These are phyloP conservation scores for Termitomyces sp. DNA, from an alignment of 768 basidiomycete genomes.

Conservation along the genomic window DNA sequence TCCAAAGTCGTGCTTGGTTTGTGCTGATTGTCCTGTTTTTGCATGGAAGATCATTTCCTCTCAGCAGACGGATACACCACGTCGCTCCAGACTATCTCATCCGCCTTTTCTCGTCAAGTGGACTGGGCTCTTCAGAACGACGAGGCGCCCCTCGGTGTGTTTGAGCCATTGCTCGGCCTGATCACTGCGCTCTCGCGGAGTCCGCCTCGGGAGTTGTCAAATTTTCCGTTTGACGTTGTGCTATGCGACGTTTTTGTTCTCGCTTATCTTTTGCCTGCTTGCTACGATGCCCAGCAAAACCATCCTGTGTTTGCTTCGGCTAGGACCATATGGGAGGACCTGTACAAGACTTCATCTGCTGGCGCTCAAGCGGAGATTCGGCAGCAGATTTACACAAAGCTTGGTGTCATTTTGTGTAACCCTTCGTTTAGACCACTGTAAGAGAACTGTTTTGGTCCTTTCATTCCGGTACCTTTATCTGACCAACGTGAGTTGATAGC, in stretches of 20 bases:
- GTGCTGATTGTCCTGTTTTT: background rate
- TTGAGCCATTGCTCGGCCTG: slow-evolving; percentile 26
- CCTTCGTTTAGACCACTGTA: slow-evolving; percentile 29
- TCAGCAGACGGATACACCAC: slow-evolving; percentile 26
- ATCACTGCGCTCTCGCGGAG: slow-evolving; percentile 22
- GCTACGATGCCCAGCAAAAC: slow-evolving; percentile 12
- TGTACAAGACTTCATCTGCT: slow-evolving; percentile 18
- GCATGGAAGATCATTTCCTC: slow-evolving; percentile 27
- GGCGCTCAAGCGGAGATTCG: slow-evolving; percentile 21
- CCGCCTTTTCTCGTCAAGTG: slow-evolving; percentile 29
- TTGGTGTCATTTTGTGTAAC: slow-evolving; percentile 38
- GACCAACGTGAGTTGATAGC: slow-evolving; percentile 19
- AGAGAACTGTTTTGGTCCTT: slow-evolving; percentile 2
- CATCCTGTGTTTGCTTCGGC: slow-evolving; percentile 20
- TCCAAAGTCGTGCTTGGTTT: background rate
- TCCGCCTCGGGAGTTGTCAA: slow-evolving; percentile 10
- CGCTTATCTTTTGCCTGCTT: slow-evolving; percentile 39
- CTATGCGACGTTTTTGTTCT: slow-evolving; percentile 43
- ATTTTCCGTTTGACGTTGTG: slow-evolving; percentile 17
- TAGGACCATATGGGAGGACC: slow-evolving; percentile 28
- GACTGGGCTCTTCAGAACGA: slow-evolving; percentile 25
- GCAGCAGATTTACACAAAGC: slow-evolving; percentile 31
- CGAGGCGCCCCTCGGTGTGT: slow-evolving; percentile 13
- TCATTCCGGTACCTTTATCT: background rate
- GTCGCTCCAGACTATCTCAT: slow-evolving; percentile 25